Base-by-base conservation (phyloP, 768 basidiomycete species). In the Dentipellis sp. region DNA sequence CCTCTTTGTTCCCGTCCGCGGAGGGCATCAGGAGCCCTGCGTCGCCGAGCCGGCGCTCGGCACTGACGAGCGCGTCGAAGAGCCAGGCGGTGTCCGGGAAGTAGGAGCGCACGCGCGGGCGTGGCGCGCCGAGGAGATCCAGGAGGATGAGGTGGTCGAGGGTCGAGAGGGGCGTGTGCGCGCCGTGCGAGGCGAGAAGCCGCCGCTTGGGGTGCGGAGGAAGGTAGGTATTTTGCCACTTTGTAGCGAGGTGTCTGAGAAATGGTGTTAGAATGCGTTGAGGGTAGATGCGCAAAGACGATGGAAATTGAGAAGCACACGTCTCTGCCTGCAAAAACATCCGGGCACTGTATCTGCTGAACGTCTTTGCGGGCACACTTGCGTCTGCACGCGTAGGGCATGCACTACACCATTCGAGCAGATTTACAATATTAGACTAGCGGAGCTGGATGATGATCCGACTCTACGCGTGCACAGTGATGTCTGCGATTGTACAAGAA, bases 61-160 rank as follows among this genome's bases (percentile, higher is more conserved):
- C 82, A 46, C 78, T 78, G 3, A 72, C 73, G 67, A 99, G 74
- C 4, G 81, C 76, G 67, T 92, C 88, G 65, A 91, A 94, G 40
- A 99, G 73, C 97, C 97, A 98, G 5, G 86, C 91, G 0, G 97
- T 99, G 54, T 93, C 83, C 6, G 81, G 70, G 69, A 82, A 98
- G 64, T 83, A 97, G 5, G 88, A 92, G 40, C 80, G 81, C 50
- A 99, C 85, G 11, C 65, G 69, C 2, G 97, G 94, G 53, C 80
- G 70, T 2, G 78, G 71, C 8, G 91, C 82, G 22, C 97, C 97
- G 16, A 99, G 75, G 2, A 99, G 81, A 67, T 99, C 97, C 23
- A 99, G 80, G 2, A 99, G 80, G 64, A 99, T 84, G 50, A 99
- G 75, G 66, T 94, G 90, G 62, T 97, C 93, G 55, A 99, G 88